Conservation (phyloP, 768 basidiomycete species). For the Austroboletus eburneus region DNA sequence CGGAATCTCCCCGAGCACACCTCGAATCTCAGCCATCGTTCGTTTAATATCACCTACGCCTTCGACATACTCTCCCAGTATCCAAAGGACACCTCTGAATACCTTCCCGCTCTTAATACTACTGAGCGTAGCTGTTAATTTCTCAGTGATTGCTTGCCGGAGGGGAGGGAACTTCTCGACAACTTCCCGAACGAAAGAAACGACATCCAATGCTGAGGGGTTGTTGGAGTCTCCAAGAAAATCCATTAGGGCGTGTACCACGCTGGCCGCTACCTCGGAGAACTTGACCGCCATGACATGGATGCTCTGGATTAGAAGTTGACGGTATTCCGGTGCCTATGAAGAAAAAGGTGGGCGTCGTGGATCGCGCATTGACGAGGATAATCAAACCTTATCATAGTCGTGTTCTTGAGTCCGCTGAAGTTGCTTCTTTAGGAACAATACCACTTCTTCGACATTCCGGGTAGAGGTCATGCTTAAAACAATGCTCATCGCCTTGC, state of each 20-base stretch:
- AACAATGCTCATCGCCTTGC: conserved; percentile 87
- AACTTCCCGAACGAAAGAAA: conserved; percentile 86
- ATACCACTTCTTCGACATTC: conserved; percentile 94
- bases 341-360: background rate
- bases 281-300: conserved; percentile 96
- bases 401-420: conserved; percentile 88
- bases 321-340: conserved; percentile 90
- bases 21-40: conserved; percentile 74
- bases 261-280: conserved; percentile 93
- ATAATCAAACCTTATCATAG: conserved; percentile 72
- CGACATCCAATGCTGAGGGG: conserved; percentile 92
- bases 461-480: conserved; percentile 90
- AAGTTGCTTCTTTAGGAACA: conserved; percentile 98
- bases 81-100: conserved; percentile 95
- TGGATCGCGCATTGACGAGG: background rate
- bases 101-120: conserved; percentile 97
- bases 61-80: conserved; percentile 93
- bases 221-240: conserved; percentile 95
- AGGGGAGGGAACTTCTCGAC: conserved; percentile 96
- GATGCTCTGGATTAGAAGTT: conserved; percentile 94
- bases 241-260: conserved; percentile 90
- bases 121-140: conserved; percentile 72
- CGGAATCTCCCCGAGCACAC: conserved; percentile 93
- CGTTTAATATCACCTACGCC: conserved; percentile 60
- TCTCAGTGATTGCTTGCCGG: conserved; percentile 77